Base-by-base conservation (phyloP, 129 eudicot species). In the Pittosporum tobira region DNA sequence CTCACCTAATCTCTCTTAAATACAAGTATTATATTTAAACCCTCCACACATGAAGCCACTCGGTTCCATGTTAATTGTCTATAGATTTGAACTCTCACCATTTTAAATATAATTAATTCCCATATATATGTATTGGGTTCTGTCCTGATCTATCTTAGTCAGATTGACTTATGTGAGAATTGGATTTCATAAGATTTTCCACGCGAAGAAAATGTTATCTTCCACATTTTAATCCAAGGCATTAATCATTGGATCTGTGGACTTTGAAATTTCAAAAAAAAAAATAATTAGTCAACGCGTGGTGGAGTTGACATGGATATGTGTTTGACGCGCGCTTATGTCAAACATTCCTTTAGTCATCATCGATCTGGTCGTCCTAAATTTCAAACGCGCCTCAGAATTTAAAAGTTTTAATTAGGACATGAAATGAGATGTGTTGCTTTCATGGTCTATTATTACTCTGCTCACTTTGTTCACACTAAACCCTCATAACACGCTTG, bases 221-320 rank as follows among this genome's bases (percentile, higher is more conserved):
- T n/a, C n/a, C n/a, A n/a, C n/a, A n/a, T n/a, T n/a, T n/a, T n/a
- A n/a, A n/a, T n/a, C n/a, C 50, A 74, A 56, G 48, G 12, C 70
- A 63, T 63, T 68, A 70, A 68, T 74, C 63, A 63, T 62, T 74
- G 47, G 62, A 13, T 49, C 55, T 65, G 1, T 68, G 47, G 74
- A 62, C 74, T 47, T 68, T n/a, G n/a, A n/a, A 1, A 44, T 50
- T 58, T 38, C 45, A 45, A 43, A 9, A 12, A 71, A 38, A 54
- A 50, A 48, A 37, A n/a, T 62, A 68, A 68, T 49, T 37, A 66
- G 48, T 53, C 51, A 60, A 61, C 58, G 54, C 26, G 15, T 72
- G 49, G 62, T 54, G 56, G 68, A 63, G 62, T 42, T 64, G 51
- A 64, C 69, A 53, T 19, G 46, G 40, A 48, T 46, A 51, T 37